A percentile compares a stretch with the other conserved stretches of the same genome.
These are phyloP conservation scores for Ophiostoma piceae DNA, from an alignment of 2,329 filamentous ascomycete genomes.

Conservation along the genomic window DNA sequence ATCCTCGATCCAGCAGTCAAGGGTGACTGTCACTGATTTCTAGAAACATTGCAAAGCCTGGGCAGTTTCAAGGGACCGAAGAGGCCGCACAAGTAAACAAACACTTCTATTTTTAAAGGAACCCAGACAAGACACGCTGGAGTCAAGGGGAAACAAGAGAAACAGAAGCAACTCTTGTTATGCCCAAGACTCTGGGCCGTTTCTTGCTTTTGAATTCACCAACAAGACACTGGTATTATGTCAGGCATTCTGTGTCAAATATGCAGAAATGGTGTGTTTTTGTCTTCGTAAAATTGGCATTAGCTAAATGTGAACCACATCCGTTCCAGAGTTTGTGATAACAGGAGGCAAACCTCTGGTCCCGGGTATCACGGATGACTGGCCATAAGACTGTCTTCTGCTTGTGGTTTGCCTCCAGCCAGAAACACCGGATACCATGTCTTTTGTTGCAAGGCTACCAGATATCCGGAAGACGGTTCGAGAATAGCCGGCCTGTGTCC, in stretches of 20 bases:
- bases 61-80: slow-evolving; percentile 8
- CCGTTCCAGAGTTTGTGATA: neutral
- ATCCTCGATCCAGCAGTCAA: neutral
- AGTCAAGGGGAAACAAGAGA: neutral
- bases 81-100: neutral
- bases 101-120: neutral
- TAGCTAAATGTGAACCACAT: neutral
- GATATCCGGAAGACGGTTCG: neutral
- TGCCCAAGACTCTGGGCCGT: slow-evolving; percentile 6
- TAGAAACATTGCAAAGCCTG: slow-evolving; percentile 9
- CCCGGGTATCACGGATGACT: neutral
- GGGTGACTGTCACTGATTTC: neutral
- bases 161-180: neutral
- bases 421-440: neutral
- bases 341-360: neutral
- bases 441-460: neutral
- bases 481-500: neutral
- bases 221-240: neutral
- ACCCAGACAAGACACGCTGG: neutral
- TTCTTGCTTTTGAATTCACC: neutral
- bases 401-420: neutral
- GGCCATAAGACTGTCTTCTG: neutral
- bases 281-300: neutral
- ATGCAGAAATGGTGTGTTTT: neutral
- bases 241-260: neutral